Conservation (phyloP, 192 early-diverging fungal species). For the Endogone sp. region DNA sequence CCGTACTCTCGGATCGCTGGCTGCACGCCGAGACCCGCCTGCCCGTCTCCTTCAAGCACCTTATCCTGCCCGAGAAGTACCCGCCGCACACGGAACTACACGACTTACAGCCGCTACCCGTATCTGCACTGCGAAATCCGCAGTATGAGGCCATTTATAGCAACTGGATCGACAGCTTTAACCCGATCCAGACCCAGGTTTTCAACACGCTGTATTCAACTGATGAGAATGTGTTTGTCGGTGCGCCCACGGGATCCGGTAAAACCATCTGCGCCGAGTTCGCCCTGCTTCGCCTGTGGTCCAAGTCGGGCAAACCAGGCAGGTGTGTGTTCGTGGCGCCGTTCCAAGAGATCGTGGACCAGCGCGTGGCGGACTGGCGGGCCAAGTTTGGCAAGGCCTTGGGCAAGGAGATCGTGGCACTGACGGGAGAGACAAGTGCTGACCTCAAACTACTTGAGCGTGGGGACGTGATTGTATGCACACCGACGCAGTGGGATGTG, state of each 20-base stretch:
- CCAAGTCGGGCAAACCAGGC: slow-evolving; percentile 36
- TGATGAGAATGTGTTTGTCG: slow-evolving; percentile 89
- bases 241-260: slow-evolving; percentile 90
- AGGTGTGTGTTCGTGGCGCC: slow-evolving; percentile 92
- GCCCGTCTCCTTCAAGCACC: slow-evolving; percentile 89
- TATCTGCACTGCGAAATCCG: slow-evolving; percentile 71
- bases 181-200: slow-evolving; percentile 94
- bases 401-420: slow-evolving; percentile 81
- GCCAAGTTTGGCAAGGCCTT: slow-evolving; percentile 75
- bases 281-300: slow-evolving; percentile 89
- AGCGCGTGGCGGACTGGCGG: slow-evolving; percentile 78
- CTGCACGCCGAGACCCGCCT: slow-evolving; percentile 86
- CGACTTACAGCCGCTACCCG: slow-evolving; percentile 88
- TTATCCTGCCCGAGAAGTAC: slow-evolving; percentile 91
- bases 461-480: slow-evolving; percentile 90
- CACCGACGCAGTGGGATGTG: slow-evolving; percentile 92
- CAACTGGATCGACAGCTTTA: slow-evolving; percentile 65
- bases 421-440: slow-evolving; percentile 87
- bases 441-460: slow-evolving; percentile 87
- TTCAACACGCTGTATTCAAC: slow-evolving; percentile 87
- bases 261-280: slow-evolving; percentile 96
- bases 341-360: slow-evolving; percentile 77
- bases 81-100: slow-evolving; percentile 92
- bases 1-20: slow-evolving; percentile 93
- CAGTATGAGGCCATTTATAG: slow-evolving; percentile 70